A percentile compares a stretch with the other conserved stretches of the same genome.
These are phyloP conservation scores for Penicillium cinerascens DNA, from an alignment of 495 filamentous ascomycete species.

Conservation along the genomic window DNA sequence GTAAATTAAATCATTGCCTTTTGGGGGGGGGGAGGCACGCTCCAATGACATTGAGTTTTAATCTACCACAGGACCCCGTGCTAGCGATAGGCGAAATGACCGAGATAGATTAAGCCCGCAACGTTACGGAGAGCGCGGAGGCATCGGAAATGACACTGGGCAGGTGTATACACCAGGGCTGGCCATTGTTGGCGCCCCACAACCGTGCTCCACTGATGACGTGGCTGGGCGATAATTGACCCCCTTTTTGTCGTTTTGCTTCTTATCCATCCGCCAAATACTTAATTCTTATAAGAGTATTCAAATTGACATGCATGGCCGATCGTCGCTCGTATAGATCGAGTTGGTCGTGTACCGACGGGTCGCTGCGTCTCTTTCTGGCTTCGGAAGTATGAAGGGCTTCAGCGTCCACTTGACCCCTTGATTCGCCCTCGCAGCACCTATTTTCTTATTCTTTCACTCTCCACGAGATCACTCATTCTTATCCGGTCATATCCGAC, in stretches of 20 bases:
- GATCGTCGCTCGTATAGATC: not conserved
- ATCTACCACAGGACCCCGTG: not conserved
- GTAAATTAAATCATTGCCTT: not conserved
- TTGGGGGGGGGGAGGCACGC: no score
- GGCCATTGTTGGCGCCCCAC: conserved; percentile 57
- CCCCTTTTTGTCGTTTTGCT: not conserved
- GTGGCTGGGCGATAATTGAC: not conserved
- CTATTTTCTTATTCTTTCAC: not conserved
- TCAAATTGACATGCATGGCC: not conserved
- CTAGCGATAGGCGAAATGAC: conserved; percentile 8
- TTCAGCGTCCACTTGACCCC: conserved; percentile 4
- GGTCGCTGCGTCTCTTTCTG: conserved; percentile 9
- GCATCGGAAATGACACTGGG: conserved; percentile 38
- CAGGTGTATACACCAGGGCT: conserved; percentile 64
- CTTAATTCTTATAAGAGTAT: not conserved
- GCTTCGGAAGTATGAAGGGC: conserved; percentile 17
- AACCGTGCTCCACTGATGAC: not conserved
- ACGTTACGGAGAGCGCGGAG: conserved; percentile 18
- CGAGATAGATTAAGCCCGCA: conserved; percentile 12
- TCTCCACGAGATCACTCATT: not conserved
- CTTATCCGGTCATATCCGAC: conserved; percentile 2
- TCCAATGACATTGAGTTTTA: no score
- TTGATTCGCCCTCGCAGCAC: conserved; percentile 4
- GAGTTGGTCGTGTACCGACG: not conserved
- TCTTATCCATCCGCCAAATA: not conserved